Conservation (phyloP, 139 green algal species). For the Chlamydomonas incerta region DNA sequence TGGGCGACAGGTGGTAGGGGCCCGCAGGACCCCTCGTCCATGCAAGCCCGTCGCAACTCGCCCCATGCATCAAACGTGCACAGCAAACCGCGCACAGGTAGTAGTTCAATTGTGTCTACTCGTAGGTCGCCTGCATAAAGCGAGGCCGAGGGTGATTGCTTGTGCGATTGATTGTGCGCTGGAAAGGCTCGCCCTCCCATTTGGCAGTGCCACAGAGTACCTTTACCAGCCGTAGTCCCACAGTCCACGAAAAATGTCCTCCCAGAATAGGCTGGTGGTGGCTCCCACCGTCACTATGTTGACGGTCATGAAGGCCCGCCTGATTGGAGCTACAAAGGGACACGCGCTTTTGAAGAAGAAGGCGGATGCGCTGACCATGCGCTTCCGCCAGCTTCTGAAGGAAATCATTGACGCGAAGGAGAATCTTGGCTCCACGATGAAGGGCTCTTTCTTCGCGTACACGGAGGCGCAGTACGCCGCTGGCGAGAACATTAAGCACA, state of each 20-base stretch:
- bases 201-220: too few relatives aligned
- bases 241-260: conserved; percentile 47
- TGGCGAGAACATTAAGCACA: conserved; percentile 95
- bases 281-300: conserved; percentile 93
- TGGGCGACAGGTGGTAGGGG: too few relatives aligned
- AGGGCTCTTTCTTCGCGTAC: conserved; percentile 91
- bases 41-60: too few relatives aligned
- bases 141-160: too few relatives aligned
- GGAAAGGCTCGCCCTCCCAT: too few relatives aligned
- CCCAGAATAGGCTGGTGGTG: conserved; percentile 67
- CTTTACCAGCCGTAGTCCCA: too few relatives aligned
- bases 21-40: too few relatives aligned
- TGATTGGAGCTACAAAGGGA: conserved; percentile 89
- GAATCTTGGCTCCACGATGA: conserved; percentile 87
- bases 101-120: too few relatives aligned
- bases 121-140: too few relatives aligned
- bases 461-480: conserved; percentile 96
- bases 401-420: conserved; percentile 96
- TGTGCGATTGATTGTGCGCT: too few relatives aligned
- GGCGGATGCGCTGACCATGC: conserved; percentile 96
- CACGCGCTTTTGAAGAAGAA: conserved; percentile 99
- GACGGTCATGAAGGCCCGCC: conserved; percentile 88
- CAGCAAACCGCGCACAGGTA: too few relatives aligned
- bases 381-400: conserved; percentile 79
- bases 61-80: too few relatives aligned